Evolutionary conservation across 2,329 filamentous ascomycete genomes (phyloP), one percentile per base, ranked within the genome.

Genomic region (Epichloe sibirici): DNA sequence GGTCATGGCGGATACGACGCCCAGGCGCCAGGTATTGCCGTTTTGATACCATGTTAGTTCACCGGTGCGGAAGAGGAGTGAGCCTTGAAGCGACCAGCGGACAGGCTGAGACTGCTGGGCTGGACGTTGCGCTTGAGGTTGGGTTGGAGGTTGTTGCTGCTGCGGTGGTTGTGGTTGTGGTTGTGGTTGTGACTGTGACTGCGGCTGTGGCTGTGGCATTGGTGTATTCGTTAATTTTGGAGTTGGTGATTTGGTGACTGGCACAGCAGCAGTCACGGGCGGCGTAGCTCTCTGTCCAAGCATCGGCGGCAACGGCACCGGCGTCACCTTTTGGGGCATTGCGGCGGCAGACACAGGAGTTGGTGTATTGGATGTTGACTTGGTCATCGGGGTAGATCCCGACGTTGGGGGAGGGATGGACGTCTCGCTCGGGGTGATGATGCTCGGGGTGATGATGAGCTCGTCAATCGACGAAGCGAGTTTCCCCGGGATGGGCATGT

Each of bases 11-110:
- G 66, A 56, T 53, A 77, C 68, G 48, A 77, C 62, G 5, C 74
- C 75, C 0, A 78, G 64, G 37, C 74, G 71, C 72, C 75, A 77
- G 1, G 71, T 70, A 23, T 64, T 67, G 6, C 67, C 66, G 25
- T 73, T 73, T 56, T 72, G 69, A 53, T 69, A 77, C 75, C 75
- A 78, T 5, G 77, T 72, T 15, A 76, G 63, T 56, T 78, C 75
- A 40, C 75, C 75, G 1, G 66, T 62, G 49, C 74, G 70, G 56
- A 76, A 78, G 8, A 77, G 61, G 3, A 66, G 56, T 15, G 65
- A 57, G 53, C 63, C 57, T 53, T 68, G 65, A 38, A 71, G 55
- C 17, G 60, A 58, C 69, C 69, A 71, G 35, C 54, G 53, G 25
- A 59, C 49, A 9, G 48, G 43, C 23, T 53, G 57, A 25, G 55